Base-by-base conservation (phyloP, 257 asterid genomes). In the Schizonepeta tenuifolia region DNA sequence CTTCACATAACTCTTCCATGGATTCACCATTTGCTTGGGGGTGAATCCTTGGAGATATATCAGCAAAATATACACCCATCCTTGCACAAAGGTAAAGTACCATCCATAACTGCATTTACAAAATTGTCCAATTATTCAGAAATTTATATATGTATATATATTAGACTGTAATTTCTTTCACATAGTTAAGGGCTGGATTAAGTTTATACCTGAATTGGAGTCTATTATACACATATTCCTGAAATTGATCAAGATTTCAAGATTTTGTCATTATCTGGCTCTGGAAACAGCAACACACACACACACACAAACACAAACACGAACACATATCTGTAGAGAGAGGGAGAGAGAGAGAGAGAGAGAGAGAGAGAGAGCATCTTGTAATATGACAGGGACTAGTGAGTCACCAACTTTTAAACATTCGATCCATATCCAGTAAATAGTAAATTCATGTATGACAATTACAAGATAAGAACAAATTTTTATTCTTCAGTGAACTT, bases 11-110 rank as follows among this genome's bases (percentile, higher is more conserved):
- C 90, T 88, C 78, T 82, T 91, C 98, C 97, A 93, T 0, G 97
- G 94, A 76, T 93, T 93, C 82, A 93, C 96, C 97, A 91, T 93
- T 83, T 89, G 96, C 81, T 87, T 89, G 9, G 92, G 35, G 70
- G 96, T 86, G 82, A 93, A 93, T 55, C 98, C 97, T 75, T 91
- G 95, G 66, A 90, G 68, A 58, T 89, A 88, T 21, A 93, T 91
- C 50, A 93, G 82, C 12, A 80, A 22, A 6, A 93, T 70, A 74
- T 93, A 93, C 36, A 93, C 98, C 97, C 96, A 88, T 77, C 96
- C 97, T 83, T 93, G 98, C 58, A 93, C 91, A 73, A 93, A 93
- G 4, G 97, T 93, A 78, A 93, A 91, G 83, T 93, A 91, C 98
- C 98, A 93, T 1, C 97, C 98, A 24, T 91, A 93, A 74, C 98